Conservation (phyloP, 176 grass and related monocot species). For the Olyra latifolia region DNA sequence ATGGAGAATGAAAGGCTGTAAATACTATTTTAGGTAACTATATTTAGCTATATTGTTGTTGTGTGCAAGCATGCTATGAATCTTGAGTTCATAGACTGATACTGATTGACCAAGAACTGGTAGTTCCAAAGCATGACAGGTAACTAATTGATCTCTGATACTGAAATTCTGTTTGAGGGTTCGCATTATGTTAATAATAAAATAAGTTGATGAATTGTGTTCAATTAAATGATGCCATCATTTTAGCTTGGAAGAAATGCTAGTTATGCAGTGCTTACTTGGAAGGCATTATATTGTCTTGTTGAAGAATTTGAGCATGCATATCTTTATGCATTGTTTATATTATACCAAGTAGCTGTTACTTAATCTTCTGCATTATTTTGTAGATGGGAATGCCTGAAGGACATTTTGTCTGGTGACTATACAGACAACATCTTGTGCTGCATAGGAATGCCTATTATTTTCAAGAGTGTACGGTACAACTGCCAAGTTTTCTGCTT, state of each 20-base stretch:
- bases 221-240: neutral
- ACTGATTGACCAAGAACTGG: neutral
- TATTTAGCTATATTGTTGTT: neutral
- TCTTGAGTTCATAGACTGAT: neutral
- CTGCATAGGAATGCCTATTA: slow-evolving; percentile 97
- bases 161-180: neutral
- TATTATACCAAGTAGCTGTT: neutral
- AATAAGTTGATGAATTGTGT: neutral
- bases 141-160: neutral
- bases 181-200: neutral
- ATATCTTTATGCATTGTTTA: neutral
- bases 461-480: slow-evolving; percentile 80
- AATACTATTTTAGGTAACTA: neutral
- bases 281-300: neutral
- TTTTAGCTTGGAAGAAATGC: slow-evolving; percentile 2
- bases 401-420: slow-evolving; percentile 74
- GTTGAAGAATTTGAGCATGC: neutral
- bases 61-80: neutral
- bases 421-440: slow-evolving; percentile 81
- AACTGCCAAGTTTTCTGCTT: slow-evolving; percentile 97
- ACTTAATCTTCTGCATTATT: neutral
- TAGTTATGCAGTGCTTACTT: neutral
- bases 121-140: neutral
- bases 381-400: slow-evolving; percentile 91
- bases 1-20: too few species aligned